Base-by-base conservation (phyloP, 78 protist genomes). In the Paratrimastix pyriformis region DNA sequence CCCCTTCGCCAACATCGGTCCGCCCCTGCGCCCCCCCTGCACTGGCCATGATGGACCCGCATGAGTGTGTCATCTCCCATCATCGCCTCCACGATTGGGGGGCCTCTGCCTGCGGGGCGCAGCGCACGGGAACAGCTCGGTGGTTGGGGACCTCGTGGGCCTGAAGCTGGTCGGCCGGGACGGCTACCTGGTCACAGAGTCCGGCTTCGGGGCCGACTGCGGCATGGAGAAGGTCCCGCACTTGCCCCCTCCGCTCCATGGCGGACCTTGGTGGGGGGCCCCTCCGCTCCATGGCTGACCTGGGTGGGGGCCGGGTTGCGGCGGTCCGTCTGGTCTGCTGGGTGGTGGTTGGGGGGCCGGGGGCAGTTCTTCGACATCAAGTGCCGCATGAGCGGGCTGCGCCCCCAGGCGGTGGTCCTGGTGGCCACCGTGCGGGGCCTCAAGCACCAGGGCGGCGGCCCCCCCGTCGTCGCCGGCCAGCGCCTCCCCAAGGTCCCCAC, bases 1-100 rank as follows among this genome's bases (percentile, higher is more conserved):
- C 46, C 99, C 99, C 43, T 95, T 95, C 48, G 98, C 97, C 37
- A 95, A 95, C 87, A 95, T 95, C 35, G 98, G 97, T 6, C 97
- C 91, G 72, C 97, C 97, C 59, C 52, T 11, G 29, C 52, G 52
- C 29, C 52, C 11, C 52, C 11, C 52, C 11, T 11, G 29, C 52
- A 15, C 24, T 13, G 65, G 35, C 7, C 11, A 9, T 33, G 65
- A 60, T 60, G 24, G 65, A 60, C 44, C 44, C 37, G 9, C 11
- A 11, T 60, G 65, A 60, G 37, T 9, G 32, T 8, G 15, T 21
- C 65, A 33, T 13, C 65, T 7, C 80, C 91, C 40, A 89, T 95
- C 72, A 60, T 95, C 38, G 98, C 98, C 38, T 97, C 91, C 65
- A 76, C 76, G 60, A 77, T 85, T 62, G 32, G 60, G 62, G 60